These are phyloP conservation scores for Acacia pycnantha DNA, from an alignment of 331 rosid species.

Conservation along the genomic window DNA sequence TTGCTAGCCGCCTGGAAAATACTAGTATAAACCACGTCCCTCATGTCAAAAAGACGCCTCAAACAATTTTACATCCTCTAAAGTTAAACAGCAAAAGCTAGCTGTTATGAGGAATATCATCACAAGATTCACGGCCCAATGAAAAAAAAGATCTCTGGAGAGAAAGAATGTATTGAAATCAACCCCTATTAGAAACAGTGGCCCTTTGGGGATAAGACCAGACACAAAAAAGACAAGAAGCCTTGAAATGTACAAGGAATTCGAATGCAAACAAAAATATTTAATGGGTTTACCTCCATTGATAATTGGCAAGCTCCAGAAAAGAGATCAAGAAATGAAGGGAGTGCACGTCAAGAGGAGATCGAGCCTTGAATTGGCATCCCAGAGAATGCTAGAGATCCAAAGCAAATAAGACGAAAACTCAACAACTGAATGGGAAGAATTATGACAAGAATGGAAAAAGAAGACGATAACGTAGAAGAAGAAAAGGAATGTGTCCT, in stretches of 20 bases:
- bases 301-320: slow-evolving; percentile 34
- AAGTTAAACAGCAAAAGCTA: neutral
- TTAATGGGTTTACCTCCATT: slow-evolving; percentile 56
- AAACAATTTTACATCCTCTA: neutral
- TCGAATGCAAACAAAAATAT: neutral
- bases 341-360: slow-evolving; percentile 37
- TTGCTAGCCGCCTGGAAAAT: neutral
- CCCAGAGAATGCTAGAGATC: slow-evolving; percentile 39
- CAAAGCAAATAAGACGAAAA: slow-evolving; percentile 34
- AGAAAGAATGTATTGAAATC: neutral
- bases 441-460: neutral
- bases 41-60: neutral
- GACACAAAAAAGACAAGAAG: neutral
- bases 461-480: neutral
- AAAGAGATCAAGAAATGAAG: slow-evolving; percentile 36
- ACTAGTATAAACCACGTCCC: neutral
- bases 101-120: neutral
- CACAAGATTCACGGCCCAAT: neutral
- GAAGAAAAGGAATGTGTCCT: slow-evolving; percentile 4
- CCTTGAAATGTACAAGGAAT: neutral
- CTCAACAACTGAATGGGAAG: slow-evolving; percentile 38
- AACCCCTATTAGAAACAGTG: slow-evolving; percentile 1
- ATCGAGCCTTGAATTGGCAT: slow-evolving; percentile 32
- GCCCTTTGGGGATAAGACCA: neutral
- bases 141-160: neutral